These are phyloP conservation scores for Juglanconis oblonga DNA, from an alignment of 2,329 filamentous ascomycete species.

Conservation along the genomic window DNA sequence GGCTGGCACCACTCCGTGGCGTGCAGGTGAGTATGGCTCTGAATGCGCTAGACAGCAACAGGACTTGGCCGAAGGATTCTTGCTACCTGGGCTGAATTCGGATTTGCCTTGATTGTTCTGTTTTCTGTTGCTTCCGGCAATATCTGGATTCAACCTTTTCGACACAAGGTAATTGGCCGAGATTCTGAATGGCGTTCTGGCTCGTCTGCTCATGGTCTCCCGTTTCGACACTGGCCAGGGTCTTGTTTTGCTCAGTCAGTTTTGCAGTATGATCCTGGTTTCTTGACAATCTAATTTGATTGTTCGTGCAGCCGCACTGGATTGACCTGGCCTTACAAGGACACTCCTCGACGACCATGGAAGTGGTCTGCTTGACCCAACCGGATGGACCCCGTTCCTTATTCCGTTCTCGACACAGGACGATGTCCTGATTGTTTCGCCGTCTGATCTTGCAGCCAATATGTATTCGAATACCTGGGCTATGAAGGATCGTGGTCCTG, in stretches of 20 bases:
- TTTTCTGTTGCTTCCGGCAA: neutral
- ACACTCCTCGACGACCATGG: neutral
- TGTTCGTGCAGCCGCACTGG: constrained; percentile 17
- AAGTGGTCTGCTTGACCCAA: neutral
- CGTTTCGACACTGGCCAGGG: neutral
- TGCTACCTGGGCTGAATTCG: neutral
- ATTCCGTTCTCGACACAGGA: neutral
- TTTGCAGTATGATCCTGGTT: neutral
- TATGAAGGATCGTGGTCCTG: no score
- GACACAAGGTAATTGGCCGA: neutral
- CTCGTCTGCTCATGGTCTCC: neutral
- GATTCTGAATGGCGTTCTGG: neutral
- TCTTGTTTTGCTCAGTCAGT: neutral
- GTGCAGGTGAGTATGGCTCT: constrained; percentile 11
- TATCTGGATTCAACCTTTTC: neutral
- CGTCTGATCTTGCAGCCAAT: neutral
- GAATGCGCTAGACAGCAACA: constrained; percentile 10
- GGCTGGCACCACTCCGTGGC: neutral
- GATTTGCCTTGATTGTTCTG: neutral
- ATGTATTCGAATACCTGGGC: neutral
- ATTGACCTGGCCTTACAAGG: neutral
- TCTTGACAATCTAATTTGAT: constrained; percentile 12
- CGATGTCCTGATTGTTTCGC: neutral
- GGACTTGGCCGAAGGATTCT: neutral
- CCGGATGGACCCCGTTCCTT: neutral